Conservation (phyloP, 139 green algal species). For the Mesotaenium endlicherianum region DNA sequence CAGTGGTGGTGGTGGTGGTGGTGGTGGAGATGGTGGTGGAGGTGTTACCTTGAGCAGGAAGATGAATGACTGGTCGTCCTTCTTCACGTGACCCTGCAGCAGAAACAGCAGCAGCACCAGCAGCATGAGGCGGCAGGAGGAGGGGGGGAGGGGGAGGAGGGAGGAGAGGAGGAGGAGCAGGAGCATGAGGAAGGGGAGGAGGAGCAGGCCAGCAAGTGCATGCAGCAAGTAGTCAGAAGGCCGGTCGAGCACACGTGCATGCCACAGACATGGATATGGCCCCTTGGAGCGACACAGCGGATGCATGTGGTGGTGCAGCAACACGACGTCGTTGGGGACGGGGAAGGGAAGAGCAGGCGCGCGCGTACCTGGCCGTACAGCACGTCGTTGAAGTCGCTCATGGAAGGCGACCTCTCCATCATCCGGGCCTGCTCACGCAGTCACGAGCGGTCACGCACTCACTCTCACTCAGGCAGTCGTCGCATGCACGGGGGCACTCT, state of each 20-base stretch:
- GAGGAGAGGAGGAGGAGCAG: not conserved
- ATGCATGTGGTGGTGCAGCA: too few species aligned
- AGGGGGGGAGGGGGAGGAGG: not conserved
- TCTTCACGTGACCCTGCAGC: not conserved
- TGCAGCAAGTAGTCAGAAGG: too few species aligned
- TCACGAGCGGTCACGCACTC: too few species aligned
- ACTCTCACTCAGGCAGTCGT: too few species aligned
- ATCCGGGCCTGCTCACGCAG: slow-evolving; percentile 20
- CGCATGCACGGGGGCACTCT: too few species aligned
- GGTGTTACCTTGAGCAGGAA: slow-evolving; percentile 19
- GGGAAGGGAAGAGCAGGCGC: not conserved
- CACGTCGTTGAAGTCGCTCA: slow-evolving; percentile 26
- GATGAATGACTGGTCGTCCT: slow-evolving; percentile 17
- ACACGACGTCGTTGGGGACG: too few species aligned
- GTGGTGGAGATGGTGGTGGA: too few species aligned
- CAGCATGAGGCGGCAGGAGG: not conserved
- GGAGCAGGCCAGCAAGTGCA: too few species aligned
- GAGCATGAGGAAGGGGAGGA: not conserved
- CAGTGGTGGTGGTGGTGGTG: too few species aligned
- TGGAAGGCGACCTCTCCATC: slow-evolving; percentile 18
- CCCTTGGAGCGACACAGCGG: too few species aligned
- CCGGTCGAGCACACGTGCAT: too few species aligned
- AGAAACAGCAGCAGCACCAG: not conserved
- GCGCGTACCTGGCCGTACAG: not conserved
- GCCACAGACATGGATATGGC: too few species aligned